Conservation (phyloP, 164 flowering plant genomes). For the grape (Vitis vinifera) region ASM3070453v1 NC_081812.1:16627001-16627500, state of each 20-base stretch:
- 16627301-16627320: conserved; percentile 50
- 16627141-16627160: conserved; percentile 35
- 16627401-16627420: too few species aligned
- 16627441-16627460: conserved; percentile 50
- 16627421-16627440: conserved; percentile 44
- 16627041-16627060: conserved; percentile 56
- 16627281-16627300: conserved; percentile 57
- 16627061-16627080: conserved; percentile 52
- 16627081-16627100: conserved; percentile 58
- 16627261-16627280: conserved; percentile 54
- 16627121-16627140: conserved; percentile 19
- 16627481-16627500: conserved; percentile 54
- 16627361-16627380: not conserved
- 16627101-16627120: conserved; percentile 57
- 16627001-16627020: conserved; percentile 62
- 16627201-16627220: conserved; percentile 68
- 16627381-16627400: too few species aligned
- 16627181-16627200: conserved; percentile 63
- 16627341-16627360: not conserved
- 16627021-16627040: conserved; percentile 53
- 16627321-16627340: conserved; percentile 6
- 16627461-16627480: conserved; percentile 66
- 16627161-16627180: conserved; percentile 48
- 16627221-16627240: conserved; percentile 54
- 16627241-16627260: conserved; percentile 54